Base-by-base conservation (phyloP, 305 asterid species). In the Solanum hybrid region DNA sequence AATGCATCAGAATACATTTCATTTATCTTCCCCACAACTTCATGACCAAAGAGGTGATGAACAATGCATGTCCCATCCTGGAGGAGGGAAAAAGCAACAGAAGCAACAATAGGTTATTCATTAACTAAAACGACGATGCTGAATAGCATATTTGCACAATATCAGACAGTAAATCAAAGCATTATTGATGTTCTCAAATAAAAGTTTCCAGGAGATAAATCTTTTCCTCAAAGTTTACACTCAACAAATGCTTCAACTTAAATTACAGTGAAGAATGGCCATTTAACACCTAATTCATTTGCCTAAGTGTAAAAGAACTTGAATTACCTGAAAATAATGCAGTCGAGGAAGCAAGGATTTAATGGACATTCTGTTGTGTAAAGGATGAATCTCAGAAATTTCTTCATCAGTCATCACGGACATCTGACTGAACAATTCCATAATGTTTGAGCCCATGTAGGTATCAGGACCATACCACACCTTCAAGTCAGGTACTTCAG, bases 391-490 rank as follows among this genome's bases (percentile, higher is more conserved):
- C 89, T 77, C 92, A 28, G 97, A 95, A 67, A 97, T 96, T 93
- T 97, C 99, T 93, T 96, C 98, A 90, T 97, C 98, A 76, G 96
- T 96, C 99, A 97, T 97, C 86, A 85, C 90, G 31, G 95, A 89
- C 99, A 97, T 97, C 92, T 94, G 99, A 46, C 88, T 92, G 88
- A 97, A 96, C 93, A 97, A 90, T 92, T 97, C 99, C 94, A 94
- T 92, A 69, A 97, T 96, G 92, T 97, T 97, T 89, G 98, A 96
- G 79, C 99, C 99, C 99, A 97, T 97, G 93, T 97, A 97, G 89
- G 98, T 91, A 93, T 97, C 99, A 13, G 99, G 99, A 87, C 99
- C 99, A 87, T 97, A 97, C 97, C 95, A 97, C 79, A 97, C 93
- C 40, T 92, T 90, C 89, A 97, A 90, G 91, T 94, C 90, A 51